Evolutionary conservation across 1,284 basidiomycete species (phyloP).

Genomic region (Heterobasidion occidentale): DNA sequence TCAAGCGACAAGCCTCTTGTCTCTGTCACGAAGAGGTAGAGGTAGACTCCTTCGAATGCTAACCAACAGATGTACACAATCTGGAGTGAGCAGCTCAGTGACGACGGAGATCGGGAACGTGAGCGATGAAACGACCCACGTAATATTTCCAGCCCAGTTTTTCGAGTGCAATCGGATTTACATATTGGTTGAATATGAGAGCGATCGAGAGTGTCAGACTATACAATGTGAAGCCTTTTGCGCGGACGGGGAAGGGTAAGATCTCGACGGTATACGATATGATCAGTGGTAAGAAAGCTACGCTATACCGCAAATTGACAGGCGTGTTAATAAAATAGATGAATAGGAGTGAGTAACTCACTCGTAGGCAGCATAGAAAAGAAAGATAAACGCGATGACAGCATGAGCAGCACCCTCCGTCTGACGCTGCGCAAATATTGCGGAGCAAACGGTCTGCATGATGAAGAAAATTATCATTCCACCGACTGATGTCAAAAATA

Average conservation of each 20-base stretch:
- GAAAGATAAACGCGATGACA: constrained; percentile 72
- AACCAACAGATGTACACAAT: constrained; percentile 66
- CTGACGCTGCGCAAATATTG: constrained; percentile 43
- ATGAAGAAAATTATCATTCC: constrained; percentile 71
- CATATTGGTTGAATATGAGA: constrained; percentile 75
- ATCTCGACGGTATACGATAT: constrained; percentile 73
- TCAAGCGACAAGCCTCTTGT: constrained; percentile 67
- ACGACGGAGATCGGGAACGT: neutral
- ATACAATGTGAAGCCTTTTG: constrained; percentile 73
- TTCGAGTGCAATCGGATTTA: constrained; percentile 66
- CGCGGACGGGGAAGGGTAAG: constrained; percentile 62
- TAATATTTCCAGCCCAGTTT: constrained; percentile 46
- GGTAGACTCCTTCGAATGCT: constrained; percentile 51
- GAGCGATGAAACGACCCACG: constrained; percentile 10
- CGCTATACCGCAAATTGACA: constrained; percentile 24
- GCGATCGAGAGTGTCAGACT: constrained; percentile 58
- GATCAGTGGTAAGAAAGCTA: constrained; percentile 69
- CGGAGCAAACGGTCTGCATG: constrained; percentile 69
- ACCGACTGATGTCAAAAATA: constrained; percentile 54
- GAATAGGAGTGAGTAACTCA: constrained; percentile 20
- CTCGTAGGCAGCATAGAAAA: constrained; percentile 67
- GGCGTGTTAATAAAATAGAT: neutral
- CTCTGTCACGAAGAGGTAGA: constrained; percentile 63
- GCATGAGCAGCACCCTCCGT: constrained; percentile 45
- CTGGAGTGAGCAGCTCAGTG: constrained; percentile 17